A percentile compares a stretch with the other conserved stretches of the same genome.
These are phyloP conservation scores for Mycena filopes DNA, from an alignment of 768 basidiomycete genomes.

Conservation along the genomic window DNA sequence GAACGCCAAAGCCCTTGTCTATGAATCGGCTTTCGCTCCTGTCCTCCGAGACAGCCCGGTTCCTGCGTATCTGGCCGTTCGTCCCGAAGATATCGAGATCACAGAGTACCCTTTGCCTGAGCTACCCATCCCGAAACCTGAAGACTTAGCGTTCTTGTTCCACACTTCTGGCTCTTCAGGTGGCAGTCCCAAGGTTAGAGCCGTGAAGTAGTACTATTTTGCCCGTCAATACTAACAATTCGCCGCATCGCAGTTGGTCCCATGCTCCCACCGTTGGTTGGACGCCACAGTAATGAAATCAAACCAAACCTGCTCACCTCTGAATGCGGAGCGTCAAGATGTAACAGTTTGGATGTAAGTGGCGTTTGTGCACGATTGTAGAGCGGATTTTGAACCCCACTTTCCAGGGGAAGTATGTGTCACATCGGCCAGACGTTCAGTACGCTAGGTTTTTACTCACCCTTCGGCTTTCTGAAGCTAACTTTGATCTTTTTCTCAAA, in stretches of 20 bases:
- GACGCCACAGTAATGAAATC: slow-evolving; percentile 59
- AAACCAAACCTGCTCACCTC: slow-evolving; percentile 52
- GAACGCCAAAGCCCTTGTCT: slow-evolving; percentile 65
- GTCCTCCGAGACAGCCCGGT: slow-evolving; percentile 52
- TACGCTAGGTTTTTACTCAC: slow-evolving; percentile 42
- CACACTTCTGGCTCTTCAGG: slow-evolving; percentile 77
- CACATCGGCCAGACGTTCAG: slow-evolving; percentile 69
- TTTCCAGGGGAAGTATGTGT: slow-evolving; percentile 64
- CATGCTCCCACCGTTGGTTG: slow-evolving; percentile 67
- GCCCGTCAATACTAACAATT: slow-evolving; percentile 1
- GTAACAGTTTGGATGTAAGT: slow-evolving; percentile 72
- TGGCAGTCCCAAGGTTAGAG: slow-evolving; percentile 62
- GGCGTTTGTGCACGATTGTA: slow-evolving; percentile 28
- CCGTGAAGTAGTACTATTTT: background rate
- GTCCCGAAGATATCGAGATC: slow-evolving; percentile 40
- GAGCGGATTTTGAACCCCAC: slow-evolving; percentile 37
- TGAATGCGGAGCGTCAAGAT: slow-evolving; percentile 56
- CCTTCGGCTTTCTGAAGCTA: slow-evolving; percentile 32
- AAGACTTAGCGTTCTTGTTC: slow-evolving; percentile 62
- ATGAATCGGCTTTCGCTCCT: slow-evolving; percentile 58
- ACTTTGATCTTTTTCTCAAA: slow-evolving; percentile 31
- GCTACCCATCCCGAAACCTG: slow-evolving; percentile 41
- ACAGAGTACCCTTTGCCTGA: slow-evolving; percentile 51
- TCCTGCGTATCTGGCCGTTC: slow-evolving; percentile 49
- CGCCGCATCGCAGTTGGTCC: slow-evolving; percentile 52